Conservation (phyloP, 306 rosid genomes). For the Coriaria nepalensis region DNA sequence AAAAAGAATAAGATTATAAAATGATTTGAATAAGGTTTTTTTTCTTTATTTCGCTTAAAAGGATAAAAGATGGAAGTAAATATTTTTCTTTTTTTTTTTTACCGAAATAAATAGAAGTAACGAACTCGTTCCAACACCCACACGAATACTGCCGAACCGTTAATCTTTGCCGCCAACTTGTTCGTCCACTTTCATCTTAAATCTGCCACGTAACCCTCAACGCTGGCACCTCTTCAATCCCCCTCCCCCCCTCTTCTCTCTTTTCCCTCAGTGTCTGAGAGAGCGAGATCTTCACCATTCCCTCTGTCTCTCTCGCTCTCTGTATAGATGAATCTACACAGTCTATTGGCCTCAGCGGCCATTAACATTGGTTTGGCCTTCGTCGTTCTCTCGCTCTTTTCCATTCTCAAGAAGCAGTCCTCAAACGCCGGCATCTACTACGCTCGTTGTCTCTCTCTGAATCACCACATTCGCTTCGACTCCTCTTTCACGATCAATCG, state of each 20-base stretch:
- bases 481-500: conserved; percentile 20
- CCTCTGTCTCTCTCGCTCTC: neutral
- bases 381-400: conserved; percentile 54
- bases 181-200: conserved; percentile 2
- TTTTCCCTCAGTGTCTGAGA: neutral
- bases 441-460: conserved; percentile 47
- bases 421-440: conserved; percentile 53
- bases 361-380: conserved; percentile 69
- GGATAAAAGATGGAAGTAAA: too few species aligned
- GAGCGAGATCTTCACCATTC: neutral
- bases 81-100: too few species aligned
- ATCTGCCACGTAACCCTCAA: conserved; percentile 30
- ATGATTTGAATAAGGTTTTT: too few species aligned
- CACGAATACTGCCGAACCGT: conserved; percentile 1
- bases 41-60: too few species aligned
- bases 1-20: too few species aligned
- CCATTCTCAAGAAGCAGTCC: conserved; percentile 69
- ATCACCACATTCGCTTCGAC: conserved; percentile 15
- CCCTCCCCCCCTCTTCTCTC: neutral
- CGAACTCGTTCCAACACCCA: neutral
- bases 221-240: conserved; percentile 9
- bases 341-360: conserved; percentile 72
- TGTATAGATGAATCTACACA: conserved; percentile 38
- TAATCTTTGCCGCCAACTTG: neutral
- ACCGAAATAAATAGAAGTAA: neutral